A percentile compares a stretch with the other conserved stretches of the same genome.
These are phyloP conservation scores for Pseudoscleropodium purum DNA, from an alignment of 225 moss, liverwort and hornwort species.

Conservation along the genomic window DNA sequence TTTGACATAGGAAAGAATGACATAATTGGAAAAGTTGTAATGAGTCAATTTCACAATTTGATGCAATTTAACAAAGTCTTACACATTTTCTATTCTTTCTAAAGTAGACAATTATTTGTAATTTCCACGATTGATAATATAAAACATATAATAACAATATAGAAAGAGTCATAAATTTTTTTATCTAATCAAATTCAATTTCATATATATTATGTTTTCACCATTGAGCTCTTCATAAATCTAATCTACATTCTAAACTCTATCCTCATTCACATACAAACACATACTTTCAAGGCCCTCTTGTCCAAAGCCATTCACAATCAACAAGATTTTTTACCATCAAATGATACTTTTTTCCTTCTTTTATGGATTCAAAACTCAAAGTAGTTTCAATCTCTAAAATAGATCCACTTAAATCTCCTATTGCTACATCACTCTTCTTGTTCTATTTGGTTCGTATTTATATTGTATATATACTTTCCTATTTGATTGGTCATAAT, in stretches of 20 bases:
- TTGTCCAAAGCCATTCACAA: rapidly evolving
- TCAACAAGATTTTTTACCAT: not conserved
- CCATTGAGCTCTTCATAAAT: not conserved
- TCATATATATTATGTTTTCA: not conserved
- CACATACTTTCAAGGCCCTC: not conserved
- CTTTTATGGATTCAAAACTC: not conserved
- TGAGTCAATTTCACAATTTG: not conserved
- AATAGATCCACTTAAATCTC: not conserved
- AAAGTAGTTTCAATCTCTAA: not conserved
- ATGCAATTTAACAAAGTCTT: not conserved
- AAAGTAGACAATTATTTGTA: not conserved
- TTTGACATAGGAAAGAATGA: not conserved
- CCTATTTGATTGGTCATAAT: not conserved
- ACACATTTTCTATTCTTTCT: not conserved
- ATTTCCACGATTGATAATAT: not conserved
- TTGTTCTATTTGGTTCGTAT: not conserved
- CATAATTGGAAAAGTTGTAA: not conserved
- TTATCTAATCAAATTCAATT: not conserved
- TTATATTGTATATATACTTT: not conserved
- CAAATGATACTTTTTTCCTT: not conserved
- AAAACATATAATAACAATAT: not conserved
- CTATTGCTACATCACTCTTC: not conserved
- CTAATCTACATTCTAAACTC: not conserved
- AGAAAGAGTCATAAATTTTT: not conserved
- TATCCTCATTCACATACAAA: not conserved